These are phyloP conservation scores for Neurospora sp. DNA, from an alignment of 495 filamentous ascomycete species.

Conservation along the genomic window DNA sequence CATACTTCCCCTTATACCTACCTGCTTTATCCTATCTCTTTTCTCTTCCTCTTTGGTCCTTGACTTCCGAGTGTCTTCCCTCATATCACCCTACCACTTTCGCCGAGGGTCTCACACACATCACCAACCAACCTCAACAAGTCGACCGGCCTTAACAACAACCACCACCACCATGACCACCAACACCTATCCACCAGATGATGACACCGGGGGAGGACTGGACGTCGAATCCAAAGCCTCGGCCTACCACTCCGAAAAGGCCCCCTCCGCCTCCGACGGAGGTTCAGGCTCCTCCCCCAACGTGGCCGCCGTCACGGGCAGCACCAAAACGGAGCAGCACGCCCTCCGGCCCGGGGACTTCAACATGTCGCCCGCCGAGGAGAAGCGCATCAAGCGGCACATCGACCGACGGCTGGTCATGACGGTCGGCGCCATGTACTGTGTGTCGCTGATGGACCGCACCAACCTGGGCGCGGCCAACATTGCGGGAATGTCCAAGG, in stretches of 20 bases:
- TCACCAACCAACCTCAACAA: not conserved
- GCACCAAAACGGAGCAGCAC: not conserved
- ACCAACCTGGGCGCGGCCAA: conserved; percentile 55
- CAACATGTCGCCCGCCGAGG: conserved; percentile 25
- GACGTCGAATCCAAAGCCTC: not conserved
- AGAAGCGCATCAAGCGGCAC: conserved; percentile 42
- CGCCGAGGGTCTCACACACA: not conserved
- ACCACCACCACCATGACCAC: not conserved
- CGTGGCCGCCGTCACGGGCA: not conserved
- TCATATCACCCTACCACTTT: not conserved
- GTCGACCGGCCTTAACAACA: not conserved
- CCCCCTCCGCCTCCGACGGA: not conserved
- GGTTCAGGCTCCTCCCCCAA: not conserved
- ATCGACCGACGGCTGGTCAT: conserved; percentile 54
- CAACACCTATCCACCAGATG: not conserved
- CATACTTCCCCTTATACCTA: not conserved
- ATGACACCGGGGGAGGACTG: not conserved
- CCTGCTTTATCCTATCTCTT: not conserved
- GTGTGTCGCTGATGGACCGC: conserved; percentile 56
- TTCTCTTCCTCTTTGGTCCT: not conserved
- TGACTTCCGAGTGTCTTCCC: not conserved
- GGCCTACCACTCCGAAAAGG: not conserved
- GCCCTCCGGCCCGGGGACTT: conserved; percentile 12
- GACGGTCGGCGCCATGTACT: conserved; percentile 56
- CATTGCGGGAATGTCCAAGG: conserved; percentile 51